Conservation (phyloP, 2,329 filamentous ascomycete species). For the Dactylellina drechsleri region DNA sequence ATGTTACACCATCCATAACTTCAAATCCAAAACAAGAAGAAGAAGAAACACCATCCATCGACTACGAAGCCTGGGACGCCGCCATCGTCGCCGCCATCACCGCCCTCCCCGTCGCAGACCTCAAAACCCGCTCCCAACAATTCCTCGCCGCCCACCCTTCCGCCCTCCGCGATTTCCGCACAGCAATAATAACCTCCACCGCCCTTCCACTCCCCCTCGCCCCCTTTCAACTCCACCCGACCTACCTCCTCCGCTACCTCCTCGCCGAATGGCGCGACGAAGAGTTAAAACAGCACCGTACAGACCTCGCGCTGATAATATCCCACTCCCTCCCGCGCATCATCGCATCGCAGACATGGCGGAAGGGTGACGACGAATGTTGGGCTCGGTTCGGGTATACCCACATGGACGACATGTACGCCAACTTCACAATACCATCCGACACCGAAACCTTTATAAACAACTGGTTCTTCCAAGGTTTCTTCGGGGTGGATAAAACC, state of each 20-base stretch:
- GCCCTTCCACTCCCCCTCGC: conserved; percentile 20
- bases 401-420: conserved; percentile 48
- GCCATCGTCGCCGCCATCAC: conserved; percentile 35
- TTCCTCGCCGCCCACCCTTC: conserved; percentile 34
- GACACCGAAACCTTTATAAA: conserved; percentile 30
- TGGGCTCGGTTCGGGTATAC: conserved; percentile 24
- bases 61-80: conserved; percentile 40
- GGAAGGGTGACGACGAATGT: conserved; percentile 39
- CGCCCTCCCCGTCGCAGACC: conserved; percentile 14
- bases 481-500: conserved; percentile 43
- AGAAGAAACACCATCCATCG: conserved; percentile 1
- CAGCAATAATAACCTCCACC: conserved; percentile 2
- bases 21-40: neutral
- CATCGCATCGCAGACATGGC: conserved; percentile 34
- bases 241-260: conserved; percentile 40
- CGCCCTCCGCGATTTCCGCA: conserved; percentile 30
- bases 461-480: conserved; percentile 49
- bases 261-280: conserved; percentile 53
- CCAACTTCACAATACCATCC: conserved; percentile 18
- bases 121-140: conserved; percentile 44
- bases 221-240: conserved; percentile 40
- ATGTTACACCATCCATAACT: neutral
- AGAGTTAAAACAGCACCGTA: conserved; percentile 35
- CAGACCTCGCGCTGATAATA: conserved; percentile 22
- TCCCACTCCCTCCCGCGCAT: conserved; percentile 34